Conservation (phyloP, 129 eudicot species). For the Tanacetum coccineum region DNA sequence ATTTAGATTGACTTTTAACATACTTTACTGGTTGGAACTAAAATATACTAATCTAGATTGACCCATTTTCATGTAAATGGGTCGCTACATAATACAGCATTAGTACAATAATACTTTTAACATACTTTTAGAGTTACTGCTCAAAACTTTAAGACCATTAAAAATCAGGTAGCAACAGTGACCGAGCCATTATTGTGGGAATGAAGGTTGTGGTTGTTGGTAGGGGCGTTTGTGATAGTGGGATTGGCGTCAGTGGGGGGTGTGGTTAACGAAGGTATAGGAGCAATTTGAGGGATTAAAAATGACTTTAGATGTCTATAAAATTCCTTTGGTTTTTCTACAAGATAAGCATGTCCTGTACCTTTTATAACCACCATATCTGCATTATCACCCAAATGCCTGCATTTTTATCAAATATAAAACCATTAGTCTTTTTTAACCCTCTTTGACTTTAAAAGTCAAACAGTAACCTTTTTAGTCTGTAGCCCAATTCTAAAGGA, state of each 20-base stretch:
- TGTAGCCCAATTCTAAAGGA: constrained; percentile 57
- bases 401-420: constrained; percentile 25
- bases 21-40: background rate
- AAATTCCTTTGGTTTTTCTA: constrained; percentile 57
- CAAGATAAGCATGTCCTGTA: constrained; percentile 55
- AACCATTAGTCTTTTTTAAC: constrained; percentile 2
- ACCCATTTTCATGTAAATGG: too few relatives aligned
- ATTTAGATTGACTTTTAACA: background rate
- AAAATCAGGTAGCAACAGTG: constrained; percentile 7
- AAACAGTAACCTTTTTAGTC: constrained; percentile 54
- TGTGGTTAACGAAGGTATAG: constrained; percentile 12
- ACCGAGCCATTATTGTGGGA: constrained; percentile 7
- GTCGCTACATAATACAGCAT: too few relatives aligned
- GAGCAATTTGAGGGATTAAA: constrained; percentile 34
- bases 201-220: constrained; percentile 8
- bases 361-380: constrained; percentile 45
- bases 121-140: too few relatives aligned
- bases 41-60: too few relatives aligned
- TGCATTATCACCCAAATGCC: constrained; percentile 69
- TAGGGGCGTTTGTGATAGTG: background rate
- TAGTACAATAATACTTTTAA: too few relatives aligned
- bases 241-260: background rate
- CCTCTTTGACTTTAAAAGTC: constrained; percentile 20
- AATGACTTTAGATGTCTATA: constrained; percentile 50
- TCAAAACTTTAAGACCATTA: background rate